phyloP scores from a whole-genome alignment of 768 basidiomycete species.

The Amyloporia xantha region DNA sequence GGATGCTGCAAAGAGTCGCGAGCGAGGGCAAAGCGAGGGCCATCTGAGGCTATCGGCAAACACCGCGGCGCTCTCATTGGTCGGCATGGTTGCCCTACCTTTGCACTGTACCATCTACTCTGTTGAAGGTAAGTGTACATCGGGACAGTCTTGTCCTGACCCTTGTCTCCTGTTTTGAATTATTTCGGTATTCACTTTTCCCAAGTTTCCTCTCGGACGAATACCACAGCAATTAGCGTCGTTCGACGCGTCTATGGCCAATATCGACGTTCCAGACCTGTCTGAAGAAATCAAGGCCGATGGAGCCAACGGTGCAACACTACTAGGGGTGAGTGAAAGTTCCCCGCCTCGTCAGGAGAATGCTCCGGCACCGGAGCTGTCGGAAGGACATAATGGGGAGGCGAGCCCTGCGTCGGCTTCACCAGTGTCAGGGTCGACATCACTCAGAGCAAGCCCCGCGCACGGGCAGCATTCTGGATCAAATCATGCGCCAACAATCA shows the following conservation, averaged over 20 bases:
- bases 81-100: not conserved
- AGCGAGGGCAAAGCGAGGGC: no score
- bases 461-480: slow-evolving; percentile 11
- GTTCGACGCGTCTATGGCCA: slow-evolving; percentile 77
- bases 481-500: slow-evolving; percentile 12
- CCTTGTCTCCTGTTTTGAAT: not conserved
- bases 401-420: slow-evolving; percentile 18
- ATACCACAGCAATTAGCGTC: slow-evolving; percentile 38
- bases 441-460: slow-evolving; percentile 1
- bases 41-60: not conserved
- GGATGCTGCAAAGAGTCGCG: no score
- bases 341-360: slow-evolving; percentile 3
- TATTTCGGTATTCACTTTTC: not conserved
- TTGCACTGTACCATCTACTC: no score
- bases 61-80: slow-evolving; percentile 5
- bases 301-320: not conserved
- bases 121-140: not conserved
- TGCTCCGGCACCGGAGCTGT: slow-evolving; percentile 2
- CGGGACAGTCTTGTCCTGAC: not conserved
- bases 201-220: not conserved
- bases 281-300: slow-evolving; percentile 5
- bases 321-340: not conserved
- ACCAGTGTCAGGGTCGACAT: slow-evolving; percentile 11
- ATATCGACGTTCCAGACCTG: slow-evolving; percentile 34
- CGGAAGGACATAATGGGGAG: slow-evolving; percentile 5